Conservation (phyloP, 2,329 filamentous ascomycete genomes). For the Neonectria coccinea region DNA sequence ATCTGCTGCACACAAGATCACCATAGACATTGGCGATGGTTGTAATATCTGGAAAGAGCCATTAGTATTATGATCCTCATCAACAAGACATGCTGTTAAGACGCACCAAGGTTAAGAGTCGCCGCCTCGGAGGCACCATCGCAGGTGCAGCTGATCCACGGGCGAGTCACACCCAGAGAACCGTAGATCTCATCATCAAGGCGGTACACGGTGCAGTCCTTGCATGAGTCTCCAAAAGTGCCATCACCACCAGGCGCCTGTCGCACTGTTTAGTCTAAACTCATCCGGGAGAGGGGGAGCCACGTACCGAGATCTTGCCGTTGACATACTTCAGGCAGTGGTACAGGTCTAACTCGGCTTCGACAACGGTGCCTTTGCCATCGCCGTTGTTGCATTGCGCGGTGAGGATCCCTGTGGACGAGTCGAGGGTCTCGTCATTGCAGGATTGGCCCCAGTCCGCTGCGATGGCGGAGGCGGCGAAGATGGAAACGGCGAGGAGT, state of each 20-base stretch:
- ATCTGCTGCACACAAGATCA: background rate
- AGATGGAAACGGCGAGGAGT: conserved; percentile 5
- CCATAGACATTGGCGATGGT: conserved; percentile 1
- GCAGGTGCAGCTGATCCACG: conserved; percentile 13
- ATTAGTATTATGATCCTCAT: background rate
- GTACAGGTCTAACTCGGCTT: conserved; percentile 4
- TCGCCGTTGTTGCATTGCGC: conserved; percentile 3
- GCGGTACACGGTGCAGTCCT: conserved; percentile 9
- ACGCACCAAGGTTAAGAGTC: conserved; percentile 6
- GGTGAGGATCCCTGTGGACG: conserved; percentile 3
- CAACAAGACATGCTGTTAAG: too few species aligned
- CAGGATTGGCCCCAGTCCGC: conserved; percentile 1
- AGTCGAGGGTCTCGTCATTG: conserved; percentile 1
- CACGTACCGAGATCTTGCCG: conserved; percentile 2
- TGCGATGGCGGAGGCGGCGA: background rate
- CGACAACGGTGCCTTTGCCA: background rate
- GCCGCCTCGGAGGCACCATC: background rate
- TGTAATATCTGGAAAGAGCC: background rate
- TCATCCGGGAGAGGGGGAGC: background rate
- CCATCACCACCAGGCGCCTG: background rate
- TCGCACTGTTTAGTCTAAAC: background rate
- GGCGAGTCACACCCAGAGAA: background rate
- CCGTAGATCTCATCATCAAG: background rate
- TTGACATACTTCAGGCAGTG: conserved; percentile 1
- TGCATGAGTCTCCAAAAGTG: conserved; percentile 7